These are phyloP conservation scores for Vachellia collinsii DNA, from an alignment of 306 rosid species.

Conservation along the genomic window DNA sequence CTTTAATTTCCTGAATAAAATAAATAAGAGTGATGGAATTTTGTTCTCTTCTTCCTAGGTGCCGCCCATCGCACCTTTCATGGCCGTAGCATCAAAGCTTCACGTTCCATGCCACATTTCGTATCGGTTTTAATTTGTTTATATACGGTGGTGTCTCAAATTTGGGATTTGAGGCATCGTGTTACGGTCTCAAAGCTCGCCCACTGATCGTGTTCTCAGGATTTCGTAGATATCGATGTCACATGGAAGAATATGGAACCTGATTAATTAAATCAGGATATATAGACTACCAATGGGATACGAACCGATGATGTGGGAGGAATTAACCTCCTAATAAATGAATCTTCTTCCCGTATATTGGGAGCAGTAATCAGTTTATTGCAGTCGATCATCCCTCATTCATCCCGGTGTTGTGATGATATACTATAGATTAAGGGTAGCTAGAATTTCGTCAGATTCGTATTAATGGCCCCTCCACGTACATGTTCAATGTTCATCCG, in stretches of 20 bases:
- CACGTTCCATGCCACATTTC: slow-evolving; percentile 38
- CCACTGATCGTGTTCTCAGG: not conserved
- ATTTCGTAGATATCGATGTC: not conserved
- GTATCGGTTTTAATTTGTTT: not conserved
- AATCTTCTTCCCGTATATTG: slow-evolving; percentile 22
- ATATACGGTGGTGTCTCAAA: not conserved
- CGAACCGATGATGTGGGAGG: not conserved
- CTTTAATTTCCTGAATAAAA: not conserved
- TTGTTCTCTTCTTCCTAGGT: slow-evolving; percentile 46
- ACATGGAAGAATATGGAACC: not conserved
- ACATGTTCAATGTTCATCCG: no score
- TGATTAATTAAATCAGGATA: not conserved
- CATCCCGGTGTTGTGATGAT: no score
- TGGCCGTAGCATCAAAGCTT: slow-evolving; percentile 32
- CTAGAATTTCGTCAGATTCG: no score
- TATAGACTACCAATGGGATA: not conserved
- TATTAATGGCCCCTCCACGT: no score
- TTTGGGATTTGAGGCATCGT: slow-evolving; percentile 22
- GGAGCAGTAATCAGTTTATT: slow-evolving; percentile 26
- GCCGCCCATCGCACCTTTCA: slow-evolving; percentile 43
- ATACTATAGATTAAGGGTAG: no score
- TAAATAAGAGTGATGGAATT: not conserved
- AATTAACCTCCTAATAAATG: not conserved
- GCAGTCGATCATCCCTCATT: not conserved
- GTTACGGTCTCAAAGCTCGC: slow-evolving; percentile 6